A percentile compares a stretch with the other conserved stretches of the same genome.
These are phyloP conservation scores for Colletotrichum theobromicola DNA, from an alignment of 2,329 filamentous ascomycete species.

Conservation along the genomic window DNA sequence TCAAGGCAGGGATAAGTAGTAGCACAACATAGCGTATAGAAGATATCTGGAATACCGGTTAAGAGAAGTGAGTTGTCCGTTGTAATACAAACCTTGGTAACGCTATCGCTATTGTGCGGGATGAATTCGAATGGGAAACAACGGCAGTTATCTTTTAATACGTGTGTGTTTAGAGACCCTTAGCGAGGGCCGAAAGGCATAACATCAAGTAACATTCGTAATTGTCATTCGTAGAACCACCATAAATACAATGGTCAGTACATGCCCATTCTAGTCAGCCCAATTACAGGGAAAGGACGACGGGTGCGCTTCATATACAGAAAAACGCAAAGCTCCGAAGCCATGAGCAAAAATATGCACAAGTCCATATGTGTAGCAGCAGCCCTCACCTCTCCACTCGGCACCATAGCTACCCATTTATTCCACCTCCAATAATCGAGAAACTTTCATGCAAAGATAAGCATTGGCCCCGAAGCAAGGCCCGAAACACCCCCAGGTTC, in stretches of 20 bases:
- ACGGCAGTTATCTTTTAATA: not conserved
- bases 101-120: not conserved
- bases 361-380: not conserved
- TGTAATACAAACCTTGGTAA: no score
- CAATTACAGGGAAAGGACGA: not conserved
- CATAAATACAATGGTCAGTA: not conserved
- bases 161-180: not conserved
- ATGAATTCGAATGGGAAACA: not conserved
- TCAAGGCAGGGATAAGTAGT: no score
- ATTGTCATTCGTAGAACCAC: not conserved
- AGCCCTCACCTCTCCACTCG: not conserved
- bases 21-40: no score
- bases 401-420: not conserved
- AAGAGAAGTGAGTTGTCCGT: not conserved
- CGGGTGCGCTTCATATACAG: not conserved
- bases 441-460: not conserved
- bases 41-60: fast-evolving
- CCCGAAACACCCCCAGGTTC: not conserved
- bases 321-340: not conserved
- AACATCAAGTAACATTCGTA: not conserved
- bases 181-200: not conserved
- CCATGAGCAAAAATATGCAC: not conserved
- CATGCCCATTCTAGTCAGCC: not conserved
- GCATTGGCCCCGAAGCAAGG: not conserved
- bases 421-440: not conserved